Evolutionary conservation across 1,284 basidiomycete species (phyloP), one percentile per base, ranked within the genome.

Genomic region (Butyriboletus appendiculatus): DNA sequence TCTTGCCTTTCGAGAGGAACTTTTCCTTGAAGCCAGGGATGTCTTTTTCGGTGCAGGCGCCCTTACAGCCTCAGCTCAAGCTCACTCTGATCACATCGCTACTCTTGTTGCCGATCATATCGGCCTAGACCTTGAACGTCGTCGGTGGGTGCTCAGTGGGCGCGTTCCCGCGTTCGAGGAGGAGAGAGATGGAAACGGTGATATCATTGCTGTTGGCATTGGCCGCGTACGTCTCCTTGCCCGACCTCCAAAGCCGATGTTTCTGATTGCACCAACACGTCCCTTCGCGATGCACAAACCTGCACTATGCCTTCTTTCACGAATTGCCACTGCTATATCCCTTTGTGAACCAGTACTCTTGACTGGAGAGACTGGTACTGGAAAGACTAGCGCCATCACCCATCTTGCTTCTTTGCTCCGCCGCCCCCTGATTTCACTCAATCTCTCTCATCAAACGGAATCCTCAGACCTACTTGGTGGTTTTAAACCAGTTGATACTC

Each of bases 301-400:
- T 1, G 94, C 94, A 0, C 75, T 92, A 1, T 73, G 84, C 22
- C 77, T 98, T 7, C 80, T 98, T 22, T 91, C 95, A 38, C 85
- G 92, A 26, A 85, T 99, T 42, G 85, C 88, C 0, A 88, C 86
- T 12, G 84, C 90, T 0, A 78, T 96, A 33, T 78, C 86, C 0
- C 76, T 90, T 35, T 74, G 75, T 15, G 97, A 99, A 68, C 95
- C 97, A 0, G 78, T 96, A 1, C 81, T 99, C 2, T 81, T 99
- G 20, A 96, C 96, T 0, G 97, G 97, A 51, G 97, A 99, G 76
- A 99, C 97, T 0, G 97, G 97, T 40, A 99, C 97, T 1, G 97
- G 97, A 35, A 99, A 99, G 75, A 99, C 97, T 2, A 97, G 95
- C 42, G 82, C 88, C 3, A 85, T 99, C 18, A 93, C 95, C 22